Base-by-base conservation (phyloP, 805 yeast species). In the Candida verbasci region DNA sequence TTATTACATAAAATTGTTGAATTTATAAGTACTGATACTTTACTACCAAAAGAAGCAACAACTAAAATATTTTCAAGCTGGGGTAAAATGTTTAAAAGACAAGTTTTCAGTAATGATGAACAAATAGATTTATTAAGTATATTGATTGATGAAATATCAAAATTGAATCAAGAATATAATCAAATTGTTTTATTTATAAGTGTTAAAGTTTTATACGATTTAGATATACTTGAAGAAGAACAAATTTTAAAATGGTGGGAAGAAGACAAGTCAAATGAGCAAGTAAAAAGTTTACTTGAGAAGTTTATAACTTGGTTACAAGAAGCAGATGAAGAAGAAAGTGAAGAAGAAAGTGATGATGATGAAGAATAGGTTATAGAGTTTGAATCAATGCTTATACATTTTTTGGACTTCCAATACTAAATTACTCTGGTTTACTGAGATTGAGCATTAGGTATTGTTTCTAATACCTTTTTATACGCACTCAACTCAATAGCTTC, bases 261-360 rank as follows among this genome's bases (percentile, higher is more conserved):
- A 37, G 53, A 66, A 14, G 44, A 48, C 18, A 52, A 46, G 9
- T 55, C 60, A 6, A 72, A 64, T 11, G 52, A 65, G 11, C 70
- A 64, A 6, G 80, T 80, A 14, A 73, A 82, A 40, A 65, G 54
- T 20, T 68, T 76, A 45, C 79, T 86, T 2, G 74, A 63, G 7
- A 82, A 80, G 56, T 91, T 91, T 80, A 72, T 91, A 15, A 85
- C 80, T 14, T 89, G 97, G 97, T 71, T 91, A 41, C 74, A 74
- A 49, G 85, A 80, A 31, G 97, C 96, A 1, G 80, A 70, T 29
- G 83, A 76, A 43, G 87, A 80, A 48, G 57, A 56, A 31, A 55
- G 55, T 25, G 63, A 58, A 9, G 46, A 45, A 14, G 47, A 42
- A 17, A 50, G 55, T 26, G 72, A 68, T 10, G 65, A 58, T 4